These are phyloP conservation scores for Aureobasidium sp. DNA, from an alignment of 2,329 filamentous ascomycete genomes.

Conservation along the genomic window DNA sequence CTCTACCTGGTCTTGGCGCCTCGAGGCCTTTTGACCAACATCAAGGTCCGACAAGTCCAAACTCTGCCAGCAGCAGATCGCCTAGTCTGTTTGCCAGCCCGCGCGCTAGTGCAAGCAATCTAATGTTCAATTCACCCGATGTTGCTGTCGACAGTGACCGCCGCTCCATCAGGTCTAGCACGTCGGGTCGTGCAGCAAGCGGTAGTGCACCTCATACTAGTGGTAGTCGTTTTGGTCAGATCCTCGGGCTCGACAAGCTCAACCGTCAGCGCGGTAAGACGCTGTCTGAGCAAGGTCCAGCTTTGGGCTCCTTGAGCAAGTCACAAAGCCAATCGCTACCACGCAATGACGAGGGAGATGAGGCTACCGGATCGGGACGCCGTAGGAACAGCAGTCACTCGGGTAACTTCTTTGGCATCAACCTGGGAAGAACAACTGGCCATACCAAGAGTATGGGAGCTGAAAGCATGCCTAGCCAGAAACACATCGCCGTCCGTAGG, in stretches of 20 bases:
- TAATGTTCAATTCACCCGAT: slow-evolving; percentile 41
- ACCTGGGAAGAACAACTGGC: slow-evolving; percentile 28
- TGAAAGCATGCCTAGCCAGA: slow-evolving; percentile 19
- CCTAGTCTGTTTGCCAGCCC: slow-evolving; percentile 42
- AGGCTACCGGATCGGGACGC: neutral
- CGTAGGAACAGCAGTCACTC: slow-evolving; percentile 47
- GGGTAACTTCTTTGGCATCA: slow-evolving; percentile 37
- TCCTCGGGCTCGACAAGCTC: slow-evolving; percentile 50
- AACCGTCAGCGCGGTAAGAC: slow-evolving; percentile 56
- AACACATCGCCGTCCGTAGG: slow-evolving; percentile 34
- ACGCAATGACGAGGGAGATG: slow-evolving; percentile 25
- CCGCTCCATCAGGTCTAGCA: slow-evolving; percentile 41
- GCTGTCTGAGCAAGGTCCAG: slow-evolving; percentile 52
- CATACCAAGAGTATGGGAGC: slow-evolving; percentile 14
- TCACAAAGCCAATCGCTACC: slow-evolving; percentile 74
- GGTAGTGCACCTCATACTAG: slow-evolving; percentile 29
- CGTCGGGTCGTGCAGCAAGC: slow-evolving; percentile 40
- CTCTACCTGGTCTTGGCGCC: slow-evolving; percentile 26
- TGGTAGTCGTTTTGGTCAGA: slow-evolving; percentile 46
- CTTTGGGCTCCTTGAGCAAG: slow-evolving; percentile 60
- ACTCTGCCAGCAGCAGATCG: slow-evolving; percentile 34
- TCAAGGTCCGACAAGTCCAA: slow-evolving; percentile 35
- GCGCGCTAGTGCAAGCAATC: slow-evolving; percentile 37
- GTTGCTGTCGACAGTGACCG: slow-evolving; percentile 36
- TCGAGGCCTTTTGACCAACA: slow-evolving; percentile 15